Percentiles rank a stretch among this genome's conserved stretches.
Conservation (phyloP, 306 rosid genomes). For the Erythrophleum fordii region DNA sequence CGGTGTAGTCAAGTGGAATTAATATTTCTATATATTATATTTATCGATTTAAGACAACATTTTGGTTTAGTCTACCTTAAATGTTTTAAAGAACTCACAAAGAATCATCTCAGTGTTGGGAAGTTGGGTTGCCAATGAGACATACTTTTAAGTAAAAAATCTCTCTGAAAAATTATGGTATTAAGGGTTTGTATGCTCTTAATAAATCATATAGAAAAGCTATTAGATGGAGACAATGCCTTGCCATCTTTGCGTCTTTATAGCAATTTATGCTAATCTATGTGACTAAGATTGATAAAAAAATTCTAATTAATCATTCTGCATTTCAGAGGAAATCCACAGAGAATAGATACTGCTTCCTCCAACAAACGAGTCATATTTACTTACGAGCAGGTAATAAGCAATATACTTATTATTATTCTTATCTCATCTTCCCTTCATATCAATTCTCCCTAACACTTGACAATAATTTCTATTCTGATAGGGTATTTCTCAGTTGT, state of each 20-base stretch:
- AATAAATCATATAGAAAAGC: constrained; percentile 13
- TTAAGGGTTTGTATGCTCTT: constrained; percentile 5
- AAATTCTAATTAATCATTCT: constrained; percentile 27
- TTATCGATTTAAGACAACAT: background rate
- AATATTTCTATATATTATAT: background rate
- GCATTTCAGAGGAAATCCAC: constrained; percentile 90
- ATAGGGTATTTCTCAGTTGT: background rate
- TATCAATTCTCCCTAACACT: background rate
- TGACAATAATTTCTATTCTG: background rate
- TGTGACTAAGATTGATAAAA: background rate
- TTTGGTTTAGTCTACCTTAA: background rate
- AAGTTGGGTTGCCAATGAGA: background rate
- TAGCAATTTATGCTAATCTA: constrained; percentile 19
- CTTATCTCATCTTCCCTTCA: constrained; percentile 13
- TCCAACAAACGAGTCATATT: constrained; percentile 88
- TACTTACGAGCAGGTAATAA: constrained; percentile 88
- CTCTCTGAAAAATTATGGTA: background rate
- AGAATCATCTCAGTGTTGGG: background rate
- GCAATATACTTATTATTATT: background rate
- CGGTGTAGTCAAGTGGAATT: background rate
- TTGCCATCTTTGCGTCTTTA: background rate
- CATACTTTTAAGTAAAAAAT: background rate
- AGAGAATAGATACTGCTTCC: constrained; percentile 86
- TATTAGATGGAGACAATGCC: constrained; percentile 27
- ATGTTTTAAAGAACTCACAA: background rate